A percentile compares a stretch with the other conserved stretches of the same genome.
Conservation (phyloP, 495 filamentous ascomycete species). For the Astrothelium subdiscretum region DNA sequence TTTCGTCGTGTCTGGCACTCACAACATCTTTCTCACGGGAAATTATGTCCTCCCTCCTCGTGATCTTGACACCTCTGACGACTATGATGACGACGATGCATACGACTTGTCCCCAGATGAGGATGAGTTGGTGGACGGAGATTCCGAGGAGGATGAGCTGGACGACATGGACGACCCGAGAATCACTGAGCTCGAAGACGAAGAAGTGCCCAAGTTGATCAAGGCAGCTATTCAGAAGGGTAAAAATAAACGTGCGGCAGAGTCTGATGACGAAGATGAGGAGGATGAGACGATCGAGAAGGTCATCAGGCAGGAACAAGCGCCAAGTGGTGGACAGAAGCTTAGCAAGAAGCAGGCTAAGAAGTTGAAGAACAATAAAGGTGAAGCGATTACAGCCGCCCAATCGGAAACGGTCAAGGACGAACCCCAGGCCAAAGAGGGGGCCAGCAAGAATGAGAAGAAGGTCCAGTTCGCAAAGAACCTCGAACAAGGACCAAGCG, state of each 20-base stretch:
- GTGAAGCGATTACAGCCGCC: constrained; percentile 47
- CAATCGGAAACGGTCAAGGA: constrained; percentile 45
- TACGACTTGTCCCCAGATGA: constrained; percentile 76
- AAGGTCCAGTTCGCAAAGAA: constrained; percentile 99
- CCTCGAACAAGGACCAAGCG: constrained; percentile 88
- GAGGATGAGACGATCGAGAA: constrained; percentile 68
- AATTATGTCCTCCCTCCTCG: constrained; percentile 69
- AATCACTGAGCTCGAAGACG: constrained; percentile 75
- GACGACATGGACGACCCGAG: constrained; percentile 68
- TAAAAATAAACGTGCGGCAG: constrained; percentile 73
- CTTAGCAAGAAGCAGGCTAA: constrained; percentile 96
- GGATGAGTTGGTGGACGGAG: constrained; percentile 53
- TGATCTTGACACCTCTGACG: constrained; percentile 40
- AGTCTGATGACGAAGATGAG: constrained; percentile 41
- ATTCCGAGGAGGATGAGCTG: constrained; percentile 57
- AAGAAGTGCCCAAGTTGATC: constrained; percentile 65
- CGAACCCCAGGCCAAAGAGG: constrained; percentile 38
- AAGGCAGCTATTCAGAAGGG: constrained; percentile 35
- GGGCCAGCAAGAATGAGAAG: constrained; percentile 60
- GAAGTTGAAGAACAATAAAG: constrained; percentile 97
- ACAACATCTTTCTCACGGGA: constrained; percentile 82
- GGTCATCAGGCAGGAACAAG: constrained; percentile 36
- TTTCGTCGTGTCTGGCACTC: constrained; percentile 85
- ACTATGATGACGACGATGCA: constrained; percentile 56
- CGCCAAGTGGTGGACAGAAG: constrained; percentile 45